phyloP scores from a whole-genome alignment of 2,329 filamentous ascomycete species.

The Scleromitrula shiraiana region DNA sequence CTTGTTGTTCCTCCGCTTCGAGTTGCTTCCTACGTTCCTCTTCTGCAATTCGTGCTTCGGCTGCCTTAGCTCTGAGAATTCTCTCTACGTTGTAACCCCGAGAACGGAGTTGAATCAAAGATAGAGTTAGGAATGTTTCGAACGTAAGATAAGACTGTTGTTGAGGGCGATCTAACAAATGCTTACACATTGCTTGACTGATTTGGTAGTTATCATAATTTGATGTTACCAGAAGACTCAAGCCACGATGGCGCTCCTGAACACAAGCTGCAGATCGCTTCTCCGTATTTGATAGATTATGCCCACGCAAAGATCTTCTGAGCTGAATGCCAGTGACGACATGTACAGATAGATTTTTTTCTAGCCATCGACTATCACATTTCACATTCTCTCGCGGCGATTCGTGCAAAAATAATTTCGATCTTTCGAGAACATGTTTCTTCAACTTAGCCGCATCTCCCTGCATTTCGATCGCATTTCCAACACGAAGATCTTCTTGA shows the following conservation, averaged over 20 bases:
- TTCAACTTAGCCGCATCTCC: constrained; percentile 60
- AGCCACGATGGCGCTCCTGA: constrained; percentile 44
- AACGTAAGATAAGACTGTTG: constrained; percentile 86
- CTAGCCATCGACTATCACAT: constrained; percentile 84
- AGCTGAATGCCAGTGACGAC: constrained; percentile 73
- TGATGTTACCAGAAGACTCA: constrained; percentile 64
- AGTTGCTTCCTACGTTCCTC: constrained; percentile 68
- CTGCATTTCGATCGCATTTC: constrained; percentile 54
- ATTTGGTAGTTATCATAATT: constrained; percentile 83
- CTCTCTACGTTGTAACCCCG: constrained; percentile 96
- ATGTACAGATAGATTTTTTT: constrained; percentile 72
- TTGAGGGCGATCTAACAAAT: constrained; percentile 74
- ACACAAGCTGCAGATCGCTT: constrained; percentile 68
- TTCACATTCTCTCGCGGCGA: constrained; percentile 64
- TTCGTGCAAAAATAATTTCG: constrained; percentile 82
- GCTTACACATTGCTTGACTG: constrained; percentile 73
- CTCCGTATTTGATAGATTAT: constrained; percentile 61
- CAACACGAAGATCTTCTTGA: constrained; percentile 65
- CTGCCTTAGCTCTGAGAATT: constrained; percentile 80
- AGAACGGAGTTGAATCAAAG: constrained; percentile 70
- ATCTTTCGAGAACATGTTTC: constrained; percentile 78
- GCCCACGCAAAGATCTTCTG: constrained; percentile 65
- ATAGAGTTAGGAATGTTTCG: constrained; percentile 81
- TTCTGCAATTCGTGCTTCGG: constrained; percentile 81
- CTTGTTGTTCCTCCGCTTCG: constrained; percentile 62